Percentiles rank a stretch among this genome's conserved stretches.
Conservation (phyloP, 1,284 basidiomycete genomes). For the Rhodotorula sp. region DNA sequence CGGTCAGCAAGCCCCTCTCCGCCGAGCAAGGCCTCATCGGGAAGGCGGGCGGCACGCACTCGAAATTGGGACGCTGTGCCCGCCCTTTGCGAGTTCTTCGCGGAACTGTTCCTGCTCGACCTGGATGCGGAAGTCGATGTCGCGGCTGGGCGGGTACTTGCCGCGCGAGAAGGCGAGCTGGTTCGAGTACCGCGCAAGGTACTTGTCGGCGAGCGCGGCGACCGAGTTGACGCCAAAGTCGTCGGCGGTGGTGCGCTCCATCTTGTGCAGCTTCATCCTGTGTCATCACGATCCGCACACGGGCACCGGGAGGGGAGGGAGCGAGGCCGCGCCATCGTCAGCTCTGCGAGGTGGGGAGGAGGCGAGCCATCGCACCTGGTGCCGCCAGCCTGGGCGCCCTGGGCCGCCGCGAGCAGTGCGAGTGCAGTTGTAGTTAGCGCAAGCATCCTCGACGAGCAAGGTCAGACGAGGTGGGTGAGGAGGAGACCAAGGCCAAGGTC, state of each 20-base stretch:
- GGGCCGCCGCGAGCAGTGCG: slow-evolving; percentile 21
- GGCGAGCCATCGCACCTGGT: slow-evolving; percentile 31
- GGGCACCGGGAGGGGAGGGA: not conserved
- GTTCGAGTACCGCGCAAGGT: slow-evolving; percentile 66
- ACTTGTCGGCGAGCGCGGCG: slow-evolving; percentile 83
- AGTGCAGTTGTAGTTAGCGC: slow-evolving; percentile 14
- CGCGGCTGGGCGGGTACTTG: slow-evolving; percentile 27
- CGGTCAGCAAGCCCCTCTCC: not conserved
- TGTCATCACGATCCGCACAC: not conserved
- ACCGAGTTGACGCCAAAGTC: slow-evolving; percentile 39
- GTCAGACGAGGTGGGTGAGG: not conserved
- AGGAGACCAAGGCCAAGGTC: not conserved
- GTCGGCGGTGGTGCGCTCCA: slow-evolving; percentile 14
- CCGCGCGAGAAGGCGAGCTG: slow-evolving; percentile 50
- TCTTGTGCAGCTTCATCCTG: slow-evolving; percentile 40
- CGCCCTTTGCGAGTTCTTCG: slow-evolving; percentile 58
- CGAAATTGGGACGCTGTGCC: slow-evolving; percentile 83
- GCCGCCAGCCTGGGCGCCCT: slow-evolving; percentile 35
- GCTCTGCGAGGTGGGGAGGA: not conserved
- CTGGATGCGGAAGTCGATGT: slow-evolving; percentile 45
- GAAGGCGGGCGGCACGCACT: slow-evolving; percentile 59
- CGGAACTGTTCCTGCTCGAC: slow-evolving; percentile 56
- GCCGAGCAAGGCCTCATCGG: not conserved
- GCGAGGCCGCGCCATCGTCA: slow-evolving; percentile 9
- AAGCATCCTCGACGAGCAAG: slow-evolving; percentile 5